These are phyloP conservation scores for Trypanosoma conorhini DNA, from an alignment of 208 protist species.

Conservation along the genomic window DNA sequence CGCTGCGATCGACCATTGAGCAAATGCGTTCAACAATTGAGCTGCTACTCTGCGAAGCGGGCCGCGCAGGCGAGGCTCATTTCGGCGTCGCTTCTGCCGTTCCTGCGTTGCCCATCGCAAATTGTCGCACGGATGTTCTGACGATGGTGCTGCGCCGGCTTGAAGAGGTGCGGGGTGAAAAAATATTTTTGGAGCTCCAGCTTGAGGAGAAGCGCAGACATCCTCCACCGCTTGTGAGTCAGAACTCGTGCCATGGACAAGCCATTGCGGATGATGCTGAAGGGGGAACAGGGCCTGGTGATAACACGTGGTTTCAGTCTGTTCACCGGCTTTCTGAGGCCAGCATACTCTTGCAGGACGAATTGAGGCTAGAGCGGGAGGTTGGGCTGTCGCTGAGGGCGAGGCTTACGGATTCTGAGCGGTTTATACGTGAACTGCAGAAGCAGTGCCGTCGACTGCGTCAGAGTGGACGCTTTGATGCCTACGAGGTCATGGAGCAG, in stretches of 20 bases:
- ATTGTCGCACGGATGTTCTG: background rate
- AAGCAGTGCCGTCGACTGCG: slow-evolving; percentile 21
- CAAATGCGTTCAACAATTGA: slow-evolving; percentile 9
- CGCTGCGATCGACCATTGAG: slow-evolving; percentile 2
- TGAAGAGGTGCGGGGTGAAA: slow-evolving; percentile 25
- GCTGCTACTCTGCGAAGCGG: background rate
- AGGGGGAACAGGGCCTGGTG: background rate
- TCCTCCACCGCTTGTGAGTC: background rate
- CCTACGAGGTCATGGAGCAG: slow-evolving; percentile 10
- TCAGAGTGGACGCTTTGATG: slow-evolving; percentile 21
- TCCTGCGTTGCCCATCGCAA: background rate
- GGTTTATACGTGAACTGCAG: slow-evolving; percentile 23
- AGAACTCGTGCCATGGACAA: background rate
- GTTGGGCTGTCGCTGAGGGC: background rate
- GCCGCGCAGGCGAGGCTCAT: background rate
- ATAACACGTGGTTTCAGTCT: slow-evolving; percentile 7
- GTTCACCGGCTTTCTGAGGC: slow-evolving; percentile 13
- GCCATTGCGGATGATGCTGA: background rate
- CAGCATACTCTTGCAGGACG: slow-evolving; percentile 16
- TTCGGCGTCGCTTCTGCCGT: background rate
- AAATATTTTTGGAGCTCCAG: slow-evolving; percentile 9
- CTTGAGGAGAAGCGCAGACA: slow-evolving; percentile 1
- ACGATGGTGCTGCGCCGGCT: slow-evolving; percentile 21
- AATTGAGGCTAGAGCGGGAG: slow-evolving; percentile 21
- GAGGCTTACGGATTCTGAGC: slow-evolving; percentile 6